These are phyloP conservation scores for Tremella yokohamensis DNA, from an alignment of 768 basidiomycete genomes.

Conservation along the genomic window DNA sequence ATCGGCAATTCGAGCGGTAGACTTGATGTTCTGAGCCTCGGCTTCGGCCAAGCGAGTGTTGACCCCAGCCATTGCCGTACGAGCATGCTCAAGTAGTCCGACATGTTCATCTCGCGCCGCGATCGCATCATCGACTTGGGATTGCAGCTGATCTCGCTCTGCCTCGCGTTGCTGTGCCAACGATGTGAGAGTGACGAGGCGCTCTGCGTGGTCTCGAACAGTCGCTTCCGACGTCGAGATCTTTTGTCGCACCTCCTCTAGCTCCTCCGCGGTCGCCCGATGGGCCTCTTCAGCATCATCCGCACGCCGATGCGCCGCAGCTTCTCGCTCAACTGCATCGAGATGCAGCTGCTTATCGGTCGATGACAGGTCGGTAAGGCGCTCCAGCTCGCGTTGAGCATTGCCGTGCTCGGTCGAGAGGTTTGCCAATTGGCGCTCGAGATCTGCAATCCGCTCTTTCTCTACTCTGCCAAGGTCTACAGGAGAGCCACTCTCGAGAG, in stretches of 20 bases:
- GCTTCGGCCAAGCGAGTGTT: constrained; percentile 74
- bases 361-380: constrained; percentile 69
- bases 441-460: constrained; percentile 69
- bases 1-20: constrained; percentile 64
- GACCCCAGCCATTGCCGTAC: constrained; percentile 69
- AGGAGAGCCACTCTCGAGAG: constrained; percentile 69
- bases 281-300: constrained; percentile 68
- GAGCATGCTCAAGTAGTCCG: constrained; percentile 80
- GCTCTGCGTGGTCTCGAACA: constrained; percentile 72
- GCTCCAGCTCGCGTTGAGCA: constrained; percentile 64
- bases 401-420: constrained; percentile 57
- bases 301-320: constrained; percentile 70
- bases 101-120: constrained; percentile 77
- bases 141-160: constrained; percentile 63
- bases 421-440: constrained; percentile 67
- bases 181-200: constrained; percentile 69
- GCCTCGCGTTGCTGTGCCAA: constrained; percentile 72
- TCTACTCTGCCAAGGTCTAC: constrained; percentile 68
- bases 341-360: constrained; percentile 65
- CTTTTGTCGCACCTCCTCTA: constrained; percentile 67
- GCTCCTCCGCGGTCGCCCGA: constrained; percentile 61
- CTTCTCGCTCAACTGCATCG: constrained; percentile 72
- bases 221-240: constrained; percentile 62
- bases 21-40: constrained; percentile 67
- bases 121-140: constrained; percentile 68